Evolutionary conservation across 129 eudicot species (phyloP).

Genomic region (Centella asiatica): DNA sequence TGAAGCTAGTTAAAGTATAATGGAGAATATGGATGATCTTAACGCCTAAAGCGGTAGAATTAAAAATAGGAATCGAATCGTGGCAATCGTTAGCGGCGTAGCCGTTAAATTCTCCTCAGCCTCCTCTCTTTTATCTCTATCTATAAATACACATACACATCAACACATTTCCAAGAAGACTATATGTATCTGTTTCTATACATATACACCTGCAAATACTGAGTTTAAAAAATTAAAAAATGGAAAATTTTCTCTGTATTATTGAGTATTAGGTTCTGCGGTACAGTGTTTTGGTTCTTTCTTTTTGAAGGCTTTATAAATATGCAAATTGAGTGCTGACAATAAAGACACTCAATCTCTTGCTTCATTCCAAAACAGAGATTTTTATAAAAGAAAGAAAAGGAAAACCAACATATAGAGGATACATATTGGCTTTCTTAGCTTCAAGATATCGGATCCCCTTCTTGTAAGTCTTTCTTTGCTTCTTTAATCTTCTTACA

Average conservation of each 20-base stretch:
- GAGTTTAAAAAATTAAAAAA: not conserved
- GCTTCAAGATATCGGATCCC: slow-evolving; percentile 58
- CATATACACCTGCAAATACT: not conserved
- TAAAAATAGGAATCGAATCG: not conserved
- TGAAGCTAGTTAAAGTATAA: too few relatives aligned
- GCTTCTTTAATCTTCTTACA: slow-evolving; percentile 23
- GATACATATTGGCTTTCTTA: slow-evolving; percentile 17
- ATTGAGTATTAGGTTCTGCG: not conserved
- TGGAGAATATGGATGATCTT: too few relatives aligned
- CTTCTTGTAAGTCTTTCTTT: slow-evolving; percentile 75
- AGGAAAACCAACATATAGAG: not conserved
- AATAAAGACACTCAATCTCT: slow-evolving; percentile 39
- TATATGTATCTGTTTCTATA: not conserved
- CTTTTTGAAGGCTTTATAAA: not conserved
- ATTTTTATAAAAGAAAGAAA: not conserved
- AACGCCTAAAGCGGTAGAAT: not conserved
- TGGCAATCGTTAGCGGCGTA: not conserved
- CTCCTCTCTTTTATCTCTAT: not conserved
- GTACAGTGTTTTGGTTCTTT: not conserved
- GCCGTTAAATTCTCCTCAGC: slow-evolving; percentile 9
- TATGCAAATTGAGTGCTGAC: slow-evolving; percentile 11
- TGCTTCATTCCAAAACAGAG: slow-evolving; percentile 22
- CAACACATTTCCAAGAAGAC: too few relatives aligned
- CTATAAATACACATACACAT: not conserved
- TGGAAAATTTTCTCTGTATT: not conserved